A percentile compares a stretch with the other conserved stretches of the same genome.
phyloP scores from a whole-genome alignment of 768 basidiomycete species.

The Udeniomyces megalosporus region DNA sequence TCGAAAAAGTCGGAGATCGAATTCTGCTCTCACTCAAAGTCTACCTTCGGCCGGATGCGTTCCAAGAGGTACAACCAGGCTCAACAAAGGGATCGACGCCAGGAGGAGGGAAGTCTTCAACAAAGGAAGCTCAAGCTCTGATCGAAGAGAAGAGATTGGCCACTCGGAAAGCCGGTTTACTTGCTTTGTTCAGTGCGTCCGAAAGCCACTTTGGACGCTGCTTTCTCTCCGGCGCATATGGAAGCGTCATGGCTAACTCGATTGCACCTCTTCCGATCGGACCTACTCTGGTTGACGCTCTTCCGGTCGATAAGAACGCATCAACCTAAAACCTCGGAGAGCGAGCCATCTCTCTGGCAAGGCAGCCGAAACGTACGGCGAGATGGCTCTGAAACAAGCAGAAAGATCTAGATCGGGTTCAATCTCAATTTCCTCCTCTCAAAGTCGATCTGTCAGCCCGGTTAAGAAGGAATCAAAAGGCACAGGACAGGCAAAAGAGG shows the following conservation, averaged over 20 bases:
- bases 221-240: slow-evolving; percentile 16
- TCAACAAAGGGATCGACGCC: not conserved
- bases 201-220: not conserved
- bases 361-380: no score
- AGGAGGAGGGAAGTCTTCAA: slow-evolving; percentile 30
- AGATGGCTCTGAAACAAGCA: no score
- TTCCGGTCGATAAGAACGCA: not conserved
- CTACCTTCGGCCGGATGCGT: slow-evolving; percentile 9
- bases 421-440: slow-evolving; percentile 45
- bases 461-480: slow-evolving; percentile 24
- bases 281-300: not conserved
- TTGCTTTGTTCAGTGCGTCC: slow-evolving; percentile 50
- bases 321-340: not conserved
- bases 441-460: slow-evolving; percentile 24
- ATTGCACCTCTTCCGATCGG: not conserved
- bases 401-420: slow-evolving; percentile 26
- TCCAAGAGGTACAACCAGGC: slow-evolving; percentile 8
- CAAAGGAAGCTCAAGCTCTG: slow-evolving; percentile 60
- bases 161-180: slow-evolving; percentile 61
- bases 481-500: slow-evolving; percentile 31
- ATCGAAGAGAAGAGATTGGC: slow-evolving; percentile 62
- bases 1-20: slow-evolving; percentile 7
- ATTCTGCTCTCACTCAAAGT: slow-evolving; percentile 8
- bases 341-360: not conserved
- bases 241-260: no score